Evolutionary conservation across 2,329 filamentous ascomycete species (phyloP).

Genomic region (Escovopsis weberi): DNA sequence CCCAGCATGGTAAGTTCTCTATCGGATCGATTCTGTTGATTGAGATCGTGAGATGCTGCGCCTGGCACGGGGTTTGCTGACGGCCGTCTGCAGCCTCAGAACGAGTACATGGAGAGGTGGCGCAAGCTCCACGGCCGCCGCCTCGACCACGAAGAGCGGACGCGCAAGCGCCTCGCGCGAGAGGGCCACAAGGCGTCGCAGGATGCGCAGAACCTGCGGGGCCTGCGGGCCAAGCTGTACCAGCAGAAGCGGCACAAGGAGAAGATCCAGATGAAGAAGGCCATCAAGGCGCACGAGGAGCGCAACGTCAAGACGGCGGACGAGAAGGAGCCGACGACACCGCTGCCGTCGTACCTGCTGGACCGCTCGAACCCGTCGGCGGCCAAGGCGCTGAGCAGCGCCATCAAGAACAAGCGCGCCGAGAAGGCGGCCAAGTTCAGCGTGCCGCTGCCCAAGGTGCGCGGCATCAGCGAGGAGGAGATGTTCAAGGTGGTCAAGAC

Average conservation of each 20-base stretch:
- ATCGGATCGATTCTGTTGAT: neutral
- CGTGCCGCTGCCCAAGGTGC: constrained; percentile 86
- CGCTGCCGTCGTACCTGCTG: constrained; percentile 83
- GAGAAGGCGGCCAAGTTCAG: constrained; percentile 91
- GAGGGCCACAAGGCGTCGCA: constrained; percentile 79
- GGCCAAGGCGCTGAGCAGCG: constrained; percentile 59
- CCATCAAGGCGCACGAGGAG: constrained; percentile 90
- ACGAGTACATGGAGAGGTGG: constrained; percentile 66
- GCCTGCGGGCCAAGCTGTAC: constrained; percentile 83
- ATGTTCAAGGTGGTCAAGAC: constrained; percentile 97
- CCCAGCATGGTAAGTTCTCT: constrained; percentile 19
- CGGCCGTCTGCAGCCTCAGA: constrained; percentile 50
- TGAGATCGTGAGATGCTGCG: too few relatives aligned
- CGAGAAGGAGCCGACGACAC: constrained; percentile 63
- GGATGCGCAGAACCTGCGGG: constrained; percentile 85
- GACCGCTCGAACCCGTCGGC: constrained; percentile 53
- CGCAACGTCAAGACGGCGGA: constrained; percentile 84
- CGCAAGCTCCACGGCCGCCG: constrained; percentile 37
- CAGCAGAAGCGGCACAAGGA: constrained; percentile 89
- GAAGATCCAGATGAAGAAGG: constrained; percentile 97
- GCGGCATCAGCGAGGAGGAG: constrained; percentile 83
- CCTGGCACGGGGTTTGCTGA: too few relatives aligned
- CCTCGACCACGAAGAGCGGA: constrained; percentile 73
- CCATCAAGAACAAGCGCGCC: constrained; percentile 88
- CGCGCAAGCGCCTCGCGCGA: constrained; percentile 74